Conservation (phyloP, 441 rosid genomes). For the Gossypium schwendimanii region DNA sequence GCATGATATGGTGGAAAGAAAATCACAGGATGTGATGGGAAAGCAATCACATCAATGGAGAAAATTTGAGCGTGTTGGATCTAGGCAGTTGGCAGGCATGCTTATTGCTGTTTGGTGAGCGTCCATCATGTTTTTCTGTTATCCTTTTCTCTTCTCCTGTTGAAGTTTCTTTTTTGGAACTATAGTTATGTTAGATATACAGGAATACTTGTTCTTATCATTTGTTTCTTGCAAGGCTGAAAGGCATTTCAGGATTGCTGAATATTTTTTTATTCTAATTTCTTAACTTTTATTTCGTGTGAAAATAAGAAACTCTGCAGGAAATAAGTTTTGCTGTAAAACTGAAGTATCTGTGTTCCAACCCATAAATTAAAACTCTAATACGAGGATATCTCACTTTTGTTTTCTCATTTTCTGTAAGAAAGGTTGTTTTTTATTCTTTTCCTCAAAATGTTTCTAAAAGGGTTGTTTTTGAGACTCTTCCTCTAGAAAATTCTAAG, state of each 20-base stretch:
- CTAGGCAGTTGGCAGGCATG: constrained; percentile 67
- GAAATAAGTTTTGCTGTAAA: background rate
- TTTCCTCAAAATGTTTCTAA: background rate
- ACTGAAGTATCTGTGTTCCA: background rate
- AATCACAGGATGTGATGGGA: constrained; percentile 23
- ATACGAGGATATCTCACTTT: background rate
- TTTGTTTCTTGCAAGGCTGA: background rate
- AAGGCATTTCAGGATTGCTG: background rate
- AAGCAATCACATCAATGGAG: constrained; percentile 26
- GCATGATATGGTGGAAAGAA: constrained; percentile 50
- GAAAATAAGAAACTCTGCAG: background rate
- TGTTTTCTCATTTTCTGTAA: background rate
- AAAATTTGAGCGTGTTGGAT: constrained; percentile 59
- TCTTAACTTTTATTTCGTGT: background rate
- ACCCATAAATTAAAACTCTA: background rate
- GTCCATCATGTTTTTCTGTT: background rate
- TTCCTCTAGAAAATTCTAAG: background rate
- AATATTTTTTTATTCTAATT: background rate
- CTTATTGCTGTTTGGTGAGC: constrained; percentile 57
- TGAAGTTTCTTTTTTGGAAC: background rate
- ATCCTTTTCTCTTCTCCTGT: constrained; percentile 4
- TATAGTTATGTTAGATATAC: background rate
- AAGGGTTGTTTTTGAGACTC: background rate
- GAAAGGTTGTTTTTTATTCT: background rate
- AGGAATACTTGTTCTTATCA: background rate